Evolutionary conservation across 2,329 filamentous ascomycete genomes (phyloP).

Genomic region (Zasmidium cellare): DNA sequence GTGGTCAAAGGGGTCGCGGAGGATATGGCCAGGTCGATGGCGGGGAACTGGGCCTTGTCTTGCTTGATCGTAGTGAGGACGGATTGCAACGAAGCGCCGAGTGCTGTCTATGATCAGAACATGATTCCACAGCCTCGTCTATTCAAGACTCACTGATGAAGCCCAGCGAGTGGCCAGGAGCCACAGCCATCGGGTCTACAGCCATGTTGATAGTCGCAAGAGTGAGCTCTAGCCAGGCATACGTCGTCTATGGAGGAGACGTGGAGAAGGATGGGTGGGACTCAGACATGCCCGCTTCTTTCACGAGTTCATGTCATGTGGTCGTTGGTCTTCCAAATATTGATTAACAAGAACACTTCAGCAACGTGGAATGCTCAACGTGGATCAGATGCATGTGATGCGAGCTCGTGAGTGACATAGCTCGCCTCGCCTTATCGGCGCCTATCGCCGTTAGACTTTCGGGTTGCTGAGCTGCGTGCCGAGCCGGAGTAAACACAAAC

Average conservation of each 20-base stretch:
- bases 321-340: not conserved
- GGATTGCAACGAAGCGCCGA: slow-evolving; percentile 90
- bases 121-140: not conserved
- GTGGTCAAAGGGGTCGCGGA: slow-evolving; percentile 70
- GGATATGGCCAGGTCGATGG: slow-evolving; percentile 80
- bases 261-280: not conserved
- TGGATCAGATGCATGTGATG: not conserved
- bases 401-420: not conserved
- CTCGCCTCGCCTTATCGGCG: not conserved
- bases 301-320: not conserved
- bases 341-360: too few relatives aligned
- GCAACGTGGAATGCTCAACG: too few relatives aligned
- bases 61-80: slow-evolving; percentile 84
- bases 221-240: too few relatives aligned
- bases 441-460: not conserved
- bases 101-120: slow-evolving; percentile 53
- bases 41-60: slow-evolving; percentile 78
- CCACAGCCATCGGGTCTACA: slow-evolving; percentile 18
- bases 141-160: slow-evolving; percentile 38
- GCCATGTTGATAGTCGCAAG: slow-evolving; percentile 4
- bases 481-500: not conserved
- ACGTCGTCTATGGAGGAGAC: not conserved
- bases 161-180: slow-evolving; percentile 35
- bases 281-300: not conserved
- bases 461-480: too few relatives aligned